phyloP scores from a whole-genome alignment of 768 basidiomycete genomes.

The Mycena pura region DNA sequence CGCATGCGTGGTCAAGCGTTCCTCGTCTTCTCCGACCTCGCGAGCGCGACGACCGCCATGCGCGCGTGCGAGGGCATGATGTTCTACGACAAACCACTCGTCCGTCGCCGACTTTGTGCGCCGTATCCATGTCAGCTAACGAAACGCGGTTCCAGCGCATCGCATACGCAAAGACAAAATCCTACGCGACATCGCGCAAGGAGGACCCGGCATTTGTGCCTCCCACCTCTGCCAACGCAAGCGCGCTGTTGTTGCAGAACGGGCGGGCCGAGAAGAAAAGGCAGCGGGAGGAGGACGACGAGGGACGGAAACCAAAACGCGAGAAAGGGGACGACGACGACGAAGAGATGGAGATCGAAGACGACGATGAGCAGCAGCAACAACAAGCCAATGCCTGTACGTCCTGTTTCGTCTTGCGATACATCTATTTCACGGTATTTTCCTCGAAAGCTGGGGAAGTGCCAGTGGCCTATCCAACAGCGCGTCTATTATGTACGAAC shows the following conservation, averaged over 20 bases:
- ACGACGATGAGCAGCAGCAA: slow-evolving; percentile 72
- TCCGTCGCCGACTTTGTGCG: slow-evolving; percentile 47
- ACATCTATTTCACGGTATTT: slow-evolving; percentile 38
- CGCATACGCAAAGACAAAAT: slow-evolving; percentile 88
- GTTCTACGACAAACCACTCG: slow-evolving; percentile 93
- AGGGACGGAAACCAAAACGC: slow-evolving; percentile 67
- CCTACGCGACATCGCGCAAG: slow-evolving; percentile 78
- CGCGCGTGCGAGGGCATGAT: slow-evolving; percentile 91
- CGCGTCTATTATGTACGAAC: slow-evolving; percentile 79
- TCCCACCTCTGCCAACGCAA: slow-evolving; percentile 70
- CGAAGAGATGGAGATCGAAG: slow-evolving; percentile 95
- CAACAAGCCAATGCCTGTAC: slow-evolving; percentile 52
- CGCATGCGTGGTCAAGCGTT: slow-evolving; percentile 96
- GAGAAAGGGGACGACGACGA: slow-evolving; percentile 77
- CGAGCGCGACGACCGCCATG: slow-evolving; percentile 90
- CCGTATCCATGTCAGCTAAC: slow-evolving; percentile 6
- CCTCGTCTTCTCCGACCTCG: slow-evolving; percentile 92
- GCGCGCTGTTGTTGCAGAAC: slow-evolving; percentile 50
- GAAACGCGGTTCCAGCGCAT: slow-evolving; percentile 66
- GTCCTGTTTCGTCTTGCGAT: slow-evolving; percentile 39
- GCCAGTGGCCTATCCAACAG: slow-evolving; percentile 61
- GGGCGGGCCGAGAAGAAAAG: slow-evolving; percentile 61
- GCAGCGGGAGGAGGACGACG: slow-evolving; percentile 69
- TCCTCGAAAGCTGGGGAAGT: slow-evolving; percentile 45
- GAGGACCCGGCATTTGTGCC: slow-evolving; percentile 86